Conservation (phyloP, 768 basidiomycete species). For the Tulasnella sp. region DNA sequence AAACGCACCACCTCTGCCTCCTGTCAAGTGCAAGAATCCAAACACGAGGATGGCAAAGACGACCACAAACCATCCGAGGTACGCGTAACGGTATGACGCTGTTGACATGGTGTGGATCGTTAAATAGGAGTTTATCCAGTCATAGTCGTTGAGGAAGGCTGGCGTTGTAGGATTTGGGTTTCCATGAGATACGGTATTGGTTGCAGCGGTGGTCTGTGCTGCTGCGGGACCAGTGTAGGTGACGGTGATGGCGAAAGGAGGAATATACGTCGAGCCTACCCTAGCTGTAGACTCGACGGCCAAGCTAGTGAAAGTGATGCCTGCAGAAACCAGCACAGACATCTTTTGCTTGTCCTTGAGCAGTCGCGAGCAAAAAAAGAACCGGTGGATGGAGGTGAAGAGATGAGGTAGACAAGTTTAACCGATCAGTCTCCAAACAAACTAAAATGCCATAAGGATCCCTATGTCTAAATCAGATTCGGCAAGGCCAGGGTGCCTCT, state of each 20-base stretch:
- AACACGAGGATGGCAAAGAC: constrained; percentile 32
- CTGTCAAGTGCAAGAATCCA: constrained; percentile 35
- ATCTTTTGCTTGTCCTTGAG: too few species aligned
- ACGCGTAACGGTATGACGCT: constrained; percentile 44
- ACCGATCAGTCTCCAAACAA: too few species aligned
- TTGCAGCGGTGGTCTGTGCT: constrained; percentile 1
- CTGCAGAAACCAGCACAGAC: neutral
- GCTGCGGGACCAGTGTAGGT: constrained; percentile 12
- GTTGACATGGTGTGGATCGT: constrained; percentile 42
- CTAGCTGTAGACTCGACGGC: constrained; percentile 8
- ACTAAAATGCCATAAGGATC: too few species aligned
- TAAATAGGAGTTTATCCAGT: constrained; percentile 49
- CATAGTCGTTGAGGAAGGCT: constrained; percentile 31
- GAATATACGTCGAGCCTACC: constrained; percentile 16
- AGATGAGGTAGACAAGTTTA: too few species aligned
- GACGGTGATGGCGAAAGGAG: constrained; percentile 17
- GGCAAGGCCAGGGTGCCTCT: too few species aligned
- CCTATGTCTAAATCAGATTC: too few species aligned
- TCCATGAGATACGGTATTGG: neutral
- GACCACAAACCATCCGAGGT: constrained; percentile 48
- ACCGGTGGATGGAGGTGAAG: too few species aligned
- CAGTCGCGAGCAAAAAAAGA: too few species aligned
- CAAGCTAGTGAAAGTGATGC: neutral
- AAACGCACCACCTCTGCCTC: constrained; percentile 29
- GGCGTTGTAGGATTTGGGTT: constrained; percentile 36